Conservation (phyloP, 805 yeast genomes). For the Zygoascus flipseniorum region DNA sequence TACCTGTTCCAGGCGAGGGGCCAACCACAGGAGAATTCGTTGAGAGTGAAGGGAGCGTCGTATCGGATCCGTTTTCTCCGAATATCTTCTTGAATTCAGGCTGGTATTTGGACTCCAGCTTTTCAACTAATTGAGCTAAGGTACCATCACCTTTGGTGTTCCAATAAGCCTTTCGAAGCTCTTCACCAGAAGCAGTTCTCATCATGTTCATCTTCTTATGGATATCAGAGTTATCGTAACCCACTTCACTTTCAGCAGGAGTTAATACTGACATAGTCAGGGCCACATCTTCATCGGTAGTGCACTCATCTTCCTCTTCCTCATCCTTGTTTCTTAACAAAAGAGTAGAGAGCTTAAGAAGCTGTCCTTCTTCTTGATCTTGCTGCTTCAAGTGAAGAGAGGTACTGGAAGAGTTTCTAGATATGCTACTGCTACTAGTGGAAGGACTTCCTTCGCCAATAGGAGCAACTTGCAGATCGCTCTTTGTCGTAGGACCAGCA, state of each 20-base stretch:
- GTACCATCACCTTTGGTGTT: constrained; percentile 13
- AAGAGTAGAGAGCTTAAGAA: constrained; percentile 78
- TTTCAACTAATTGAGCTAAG: constrained; percentile 13
- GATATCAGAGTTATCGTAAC: constrained; percentile 6
- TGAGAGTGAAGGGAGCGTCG: background rate
- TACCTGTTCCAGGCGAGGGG: background rate
- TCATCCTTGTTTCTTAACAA: constrained; percentile 47
- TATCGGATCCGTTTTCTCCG: background rate
- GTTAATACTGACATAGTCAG: constrained; percentile 37
- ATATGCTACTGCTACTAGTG: background rate
- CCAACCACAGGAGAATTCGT: background rate
- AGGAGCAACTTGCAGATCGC: constrained; percentile 3
- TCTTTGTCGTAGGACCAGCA: background rate
- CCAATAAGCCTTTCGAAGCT: constrained; percentile 34
- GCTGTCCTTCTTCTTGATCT: constrained; percentile 88
- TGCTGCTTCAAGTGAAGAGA: constrained; percentile 58
- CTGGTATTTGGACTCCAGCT: constrained; percentile 11
- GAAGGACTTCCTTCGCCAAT: background rate
- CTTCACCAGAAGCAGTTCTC: constrained; percentile 40
- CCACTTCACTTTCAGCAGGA: constrained; percentile 32
- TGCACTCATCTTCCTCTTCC: constrained; percentile 1
- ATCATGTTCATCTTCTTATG: background rate
- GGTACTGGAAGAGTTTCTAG: constrained; percentile 21
- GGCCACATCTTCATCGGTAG: background rate
- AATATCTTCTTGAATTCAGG: constrained; percentile 12